phyloP scores from a whole-genome alignment of 129 eudicot species.

The sunflower (Helianthus annuus) region HanXRQr2.0-SUNRISE NC_035441.2:65367459-65367958 shows the following conservation, averaged over 20 bases:
- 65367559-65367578: not conserved
- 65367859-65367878: too few species aligned
- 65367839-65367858: too few species aligned
- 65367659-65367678: constrained; percentile 77
- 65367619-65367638: constrained; percentile 84
- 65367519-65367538: not conserved
- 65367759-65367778: not conserved
- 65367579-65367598: constrained; percentile 63
- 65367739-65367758: constrained; percentile 56
- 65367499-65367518: constrained; percentile 61
- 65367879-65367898: too few species aligned
- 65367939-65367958: too few species aligned
- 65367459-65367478: constrained; percentile 96
- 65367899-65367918: too few species aligned
- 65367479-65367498: constrained; percentile 83
- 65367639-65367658: constrained; percentile 87
- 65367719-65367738: constrained; percentile 92
- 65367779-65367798: too few species aligned
- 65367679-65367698: constrained; percentile 57
- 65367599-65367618: constrained; percentile 90
- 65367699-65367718: constrained; percentile 50
- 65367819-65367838: too few species aligned
- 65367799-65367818: too few species aligned
- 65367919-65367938: too few species aligned
- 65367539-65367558: not conserved